Base-by-base conservation (phyloP, 371 early-diverging fungal species). In the Smittium culicis region DNA sequence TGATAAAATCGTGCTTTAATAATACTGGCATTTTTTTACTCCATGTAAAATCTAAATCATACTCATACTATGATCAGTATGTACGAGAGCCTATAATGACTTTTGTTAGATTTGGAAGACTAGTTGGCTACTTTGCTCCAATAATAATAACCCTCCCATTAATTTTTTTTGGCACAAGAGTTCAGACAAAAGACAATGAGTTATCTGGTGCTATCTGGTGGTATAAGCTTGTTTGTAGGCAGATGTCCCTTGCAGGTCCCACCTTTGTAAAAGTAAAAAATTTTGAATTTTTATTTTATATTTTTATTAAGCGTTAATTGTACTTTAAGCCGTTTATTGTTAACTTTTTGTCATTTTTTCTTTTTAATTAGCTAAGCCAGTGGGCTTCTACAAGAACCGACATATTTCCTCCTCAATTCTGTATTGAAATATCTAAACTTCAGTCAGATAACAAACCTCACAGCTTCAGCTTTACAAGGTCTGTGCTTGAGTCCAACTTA, bases 371-470 rank as follows among this genome's bases (percentile, higher is more conserved):
- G 45, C 76, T 99, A 8, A 89, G 91, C 0, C 99, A 99, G 81
- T 99, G 95, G 93, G 91, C 94, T 3, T 89, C 93, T 24, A 91
- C 95, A 24, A 80, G 98, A 54, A 82, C 88, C 14, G 99, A 99
- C 73, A 77, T 96, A 5, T 91, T 99, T 61, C 90, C 91, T 0
- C 73, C 76, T 1, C 83, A 87, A 61, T 77, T 95, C 16, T 92
- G 96, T 69, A 35, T 64, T 3, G 83, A 82, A 54, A 81, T 99
- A 3, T 83, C 87, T 16, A 82, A 83, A 54, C 82, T 99, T 1
- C 97, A 97, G 67, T 87, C 88, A 27, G 74, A 84, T 27, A 93
- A 88, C 34, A 83, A 81, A 20, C 86, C 90, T 8, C 96, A 96
- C 71, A 77, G 89, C 8, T 82, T 89, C 28, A 67, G 74, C 24